phyloP scores from a whole-genome alignment of 2,329 filamentous ascomycete genomes.

The Aureobasidium leucospermi region DNA sequence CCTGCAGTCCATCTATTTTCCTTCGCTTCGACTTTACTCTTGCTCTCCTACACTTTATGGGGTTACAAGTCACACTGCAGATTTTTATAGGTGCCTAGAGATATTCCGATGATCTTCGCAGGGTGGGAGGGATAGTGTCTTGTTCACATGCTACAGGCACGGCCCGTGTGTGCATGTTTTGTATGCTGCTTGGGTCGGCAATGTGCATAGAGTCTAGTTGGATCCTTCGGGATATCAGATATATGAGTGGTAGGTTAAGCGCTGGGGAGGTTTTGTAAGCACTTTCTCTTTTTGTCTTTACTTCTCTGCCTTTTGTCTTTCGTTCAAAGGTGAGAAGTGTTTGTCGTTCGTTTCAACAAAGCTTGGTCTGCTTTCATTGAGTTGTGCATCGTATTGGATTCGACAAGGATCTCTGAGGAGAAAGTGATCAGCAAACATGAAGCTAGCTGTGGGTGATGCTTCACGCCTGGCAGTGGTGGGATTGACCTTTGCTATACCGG shows the following conservation, averaged over 20 bases:
- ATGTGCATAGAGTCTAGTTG: background rate
- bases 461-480: background rate
- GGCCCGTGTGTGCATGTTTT: background rate
- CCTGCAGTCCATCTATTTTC: background rate
- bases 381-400: too few species aligned
- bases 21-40: background rate
- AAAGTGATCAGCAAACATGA: background rate
- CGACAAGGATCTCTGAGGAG: too few species aligned
- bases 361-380: background rate
- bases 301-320: background rate
- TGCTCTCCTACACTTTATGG: too few species aligned
- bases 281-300: background rate
- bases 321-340: background rate
- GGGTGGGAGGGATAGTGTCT: background rate
- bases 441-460: too few species aligned
- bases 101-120: background rate
- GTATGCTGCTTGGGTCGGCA: background rate
- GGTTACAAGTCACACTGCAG: too few species aligned
- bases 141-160: background rate
- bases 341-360: background rate
- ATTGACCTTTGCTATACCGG: background rate
- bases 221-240: background rate
- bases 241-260: background rate
- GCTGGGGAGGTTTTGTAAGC: background rate
- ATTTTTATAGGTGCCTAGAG: background rate